A percentile compares a stretch with the other conserved stretches of the same genome.
Conservation (phyloP, 2,329 filamentous ascomycete species). For the Trichophyton schoenleinii region DNA sequence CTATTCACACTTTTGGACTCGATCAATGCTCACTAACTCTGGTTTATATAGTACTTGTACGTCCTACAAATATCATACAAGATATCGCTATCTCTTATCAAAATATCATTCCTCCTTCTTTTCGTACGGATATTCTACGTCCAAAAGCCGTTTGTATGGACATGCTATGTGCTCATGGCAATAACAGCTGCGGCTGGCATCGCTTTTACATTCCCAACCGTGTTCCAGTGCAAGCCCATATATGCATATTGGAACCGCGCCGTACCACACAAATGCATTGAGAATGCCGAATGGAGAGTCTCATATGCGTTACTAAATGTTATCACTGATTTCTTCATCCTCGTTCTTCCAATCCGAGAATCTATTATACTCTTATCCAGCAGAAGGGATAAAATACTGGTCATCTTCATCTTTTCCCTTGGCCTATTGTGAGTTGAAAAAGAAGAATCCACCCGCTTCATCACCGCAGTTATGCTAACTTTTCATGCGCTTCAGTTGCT, state of each 20-base stretch:
- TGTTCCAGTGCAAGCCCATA: constrained; percentile 18
- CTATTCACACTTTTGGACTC: no score
- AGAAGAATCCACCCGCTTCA: not conserved
- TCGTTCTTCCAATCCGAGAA: constrained; percentile 17
- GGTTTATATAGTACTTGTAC: constrained; percentile 4
- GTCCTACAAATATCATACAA: constrained; percentile 7
- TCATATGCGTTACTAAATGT: constrained; percentile 19
- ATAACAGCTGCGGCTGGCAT: constrained; percentile 10
- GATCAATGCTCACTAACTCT: not conserved
- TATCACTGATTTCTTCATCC: constrained; percentile 18
- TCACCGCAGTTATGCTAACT: not conserved
- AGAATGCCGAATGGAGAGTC: constrained; percentile 15
- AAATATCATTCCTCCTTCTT: constrained; percentile 12
- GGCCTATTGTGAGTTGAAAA: constrained; percentile 15
- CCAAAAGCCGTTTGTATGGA: constrained; percentile 7
- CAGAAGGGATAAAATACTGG: constrained; percentile 13
- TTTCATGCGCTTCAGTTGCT: constrained; percentile 6
- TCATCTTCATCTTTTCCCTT: constrained; percentile 17
- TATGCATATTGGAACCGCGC: constrained; percentile 16
- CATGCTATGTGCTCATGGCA: constrained; percentile 8
- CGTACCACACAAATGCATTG: constrained; percentile 16
- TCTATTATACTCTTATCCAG: constrained; percentile 14
- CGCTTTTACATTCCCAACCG: constrained; percentile 15
- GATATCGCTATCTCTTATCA: constrained; percentile 7
- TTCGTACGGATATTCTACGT: constrained; percentile 12